Base-by-base conservation (phyloP, 2,329 filamentous ascomycete genomes). In the Cladophialophora carrionii region DNA sequence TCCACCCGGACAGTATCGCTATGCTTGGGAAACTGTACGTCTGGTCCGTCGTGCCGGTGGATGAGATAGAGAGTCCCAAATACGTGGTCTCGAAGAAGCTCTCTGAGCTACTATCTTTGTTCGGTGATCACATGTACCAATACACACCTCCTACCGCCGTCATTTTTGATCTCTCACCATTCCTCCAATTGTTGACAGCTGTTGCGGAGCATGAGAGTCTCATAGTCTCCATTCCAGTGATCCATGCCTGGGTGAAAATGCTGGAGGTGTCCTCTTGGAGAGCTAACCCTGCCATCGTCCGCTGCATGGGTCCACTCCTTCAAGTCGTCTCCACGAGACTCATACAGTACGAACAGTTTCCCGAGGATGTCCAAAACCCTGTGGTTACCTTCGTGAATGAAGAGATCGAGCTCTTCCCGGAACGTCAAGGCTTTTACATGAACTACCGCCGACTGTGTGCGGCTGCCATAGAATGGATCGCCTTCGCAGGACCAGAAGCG, bases 71-170 rank as follows among this genome's bases (percentile, higher is more conserved):
- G 70, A 92, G 96, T 73, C 89, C 92, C 73, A 96, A 92, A 75
- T 98, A 99, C 75, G 87, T 91, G 62, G 87, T 97, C 71, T 88
- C 91, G 48, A 98, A 98, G 80, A 97, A 96, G 77, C 86, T 98
- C 54, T 92, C 93, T 0, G 95, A 99, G 85, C 87, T 96, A 80
- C 82, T 97, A 9, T 94, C 93, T 26, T 91, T 90, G 72, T 82
- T 97, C 17, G 92, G 90, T 20, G 89, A 90, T 69, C 94, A 93
- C 73, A 84, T 97, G 66, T 91, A 95, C 72, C 87, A 90, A 67
- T 91, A 91, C 70, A 89, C 88, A 66, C 81, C 85, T 31, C 81
- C 86, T 52, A 81, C 94, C 41, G 88, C 90, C 64, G 83, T 77
- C 75, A 82, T 82, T 41, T 81, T 88, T 61, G 88, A 95, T 74